These are phyloP conservation scores for Pezicula neosporulosa DNA, from an alignment of 2,329 filamentous ascomycete genomes.

Conservation along the genomic window DNA sequence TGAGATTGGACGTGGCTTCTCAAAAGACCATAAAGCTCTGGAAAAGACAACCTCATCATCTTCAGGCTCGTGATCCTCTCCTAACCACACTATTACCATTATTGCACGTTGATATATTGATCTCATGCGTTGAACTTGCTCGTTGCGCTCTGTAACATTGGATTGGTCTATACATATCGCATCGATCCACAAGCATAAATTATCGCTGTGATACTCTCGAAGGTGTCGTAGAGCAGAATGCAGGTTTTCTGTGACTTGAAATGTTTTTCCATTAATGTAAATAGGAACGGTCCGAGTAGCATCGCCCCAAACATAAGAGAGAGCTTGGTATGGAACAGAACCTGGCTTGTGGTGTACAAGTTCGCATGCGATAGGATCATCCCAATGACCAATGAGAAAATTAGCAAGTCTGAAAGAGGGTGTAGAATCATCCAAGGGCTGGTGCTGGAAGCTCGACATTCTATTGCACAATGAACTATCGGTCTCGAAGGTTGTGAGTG, in stretches of 20 bases:
- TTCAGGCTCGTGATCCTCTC: background rate
- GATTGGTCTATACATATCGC: background rate
- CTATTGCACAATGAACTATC: too few species aligned
- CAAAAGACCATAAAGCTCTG: background rate
- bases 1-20: background rate
- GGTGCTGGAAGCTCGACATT: too few species aligned
- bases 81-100: slow-evolving; percentile 1
- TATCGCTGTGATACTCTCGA: background rate
- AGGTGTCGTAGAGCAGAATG: background rate
- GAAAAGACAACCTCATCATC: background rate
- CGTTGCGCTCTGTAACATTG: background rate
- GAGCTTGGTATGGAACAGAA: background rate
- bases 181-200: too few species aligned
- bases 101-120: background rate
- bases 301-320: slow-evolving; percentile 4
- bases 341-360: too few species aligned
- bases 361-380: too few species aligned
- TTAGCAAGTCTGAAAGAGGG: too few species aligned
- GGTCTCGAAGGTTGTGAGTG: too few species aligned
- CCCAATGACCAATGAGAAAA: too few species aligned
- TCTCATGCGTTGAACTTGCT: slow-evolving; percentile 3
- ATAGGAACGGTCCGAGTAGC: background rate
- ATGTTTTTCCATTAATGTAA: background rate
- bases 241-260: background rate
- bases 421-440: too few species aligned